Evolutionary conservation across 208 protist species (phyloP).

Genomic region (Acanthamoeba sp.): DNA sequence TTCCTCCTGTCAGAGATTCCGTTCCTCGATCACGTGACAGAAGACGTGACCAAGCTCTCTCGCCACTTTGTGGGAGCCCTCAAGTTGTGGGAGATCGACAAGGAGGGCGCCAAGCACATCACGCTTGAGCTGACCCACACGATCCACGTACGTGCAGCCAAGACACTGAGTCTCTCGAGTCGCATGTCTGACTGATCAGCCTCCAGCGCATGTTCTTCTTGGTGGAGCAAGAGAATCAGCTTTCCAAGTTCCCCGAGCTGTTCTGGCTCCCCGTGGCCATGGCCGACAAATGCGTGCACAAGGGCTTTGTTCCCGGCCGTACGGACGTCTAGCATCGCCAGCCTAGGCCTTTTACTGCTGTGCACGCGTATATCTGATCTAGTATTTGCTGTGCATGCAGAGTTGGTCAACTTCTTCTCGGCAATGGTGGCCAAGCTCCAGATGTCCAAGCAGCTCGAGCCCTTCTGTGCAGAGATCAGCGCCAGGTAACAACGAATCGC

Average conservation of each 20-base stretch:
- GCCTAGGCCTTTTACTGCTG: no score
- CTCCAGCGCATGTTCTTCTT: slow-evolving; percentile 63
- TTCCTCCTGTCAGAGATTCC: slow-evolving; percentile 25
- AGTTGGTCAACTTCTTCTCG: slow-evolving; percentile 46
- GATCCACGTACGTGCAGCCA: slow-evolving; percentile 10
- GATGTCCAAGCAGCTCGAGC: not conserved
- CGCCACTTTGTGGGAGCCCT: slow-evolving; percentile 57
- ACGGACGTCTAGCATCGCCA: no score
- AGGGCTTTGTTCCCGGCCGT: slow-evolving; percentile 10
- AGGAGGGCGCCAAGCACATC: slow-evolving; percentile 36
- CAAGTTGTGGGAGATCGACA: slow-evolving; percentile 40
- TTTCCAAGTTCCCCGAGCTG: slow-evolving; percentile 56
- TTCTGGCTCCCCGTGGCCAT: slow-evolving; percentile 70
- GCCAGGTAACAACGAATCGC: not conserved
- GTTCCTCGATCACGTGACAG: slow-evolving; percentile 20
- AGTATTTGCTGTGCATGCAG: not conserved
- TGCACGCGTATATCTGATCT: no score
- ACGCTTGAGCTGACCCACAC: slow-evolving; percentile 29
- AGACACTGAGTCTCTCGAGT: not conserved
- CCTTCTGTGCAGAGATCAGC: slow-evolving; percentile 47
- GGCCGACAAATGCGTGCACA: slow-evolving; percentile 62
- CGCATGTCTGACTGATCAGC: not conserved
- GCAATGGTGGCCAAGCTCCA: slow-evolving; percentile 32
- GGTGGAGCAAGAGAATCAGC: slow-evolving; percentile 19
- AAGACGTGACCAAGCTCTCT: slow-evolving; percentile 68